Evolutionary conservation across 208 protist genomes (phyloP).

Genomic region (Acanthamoeba royreba): DNA sequence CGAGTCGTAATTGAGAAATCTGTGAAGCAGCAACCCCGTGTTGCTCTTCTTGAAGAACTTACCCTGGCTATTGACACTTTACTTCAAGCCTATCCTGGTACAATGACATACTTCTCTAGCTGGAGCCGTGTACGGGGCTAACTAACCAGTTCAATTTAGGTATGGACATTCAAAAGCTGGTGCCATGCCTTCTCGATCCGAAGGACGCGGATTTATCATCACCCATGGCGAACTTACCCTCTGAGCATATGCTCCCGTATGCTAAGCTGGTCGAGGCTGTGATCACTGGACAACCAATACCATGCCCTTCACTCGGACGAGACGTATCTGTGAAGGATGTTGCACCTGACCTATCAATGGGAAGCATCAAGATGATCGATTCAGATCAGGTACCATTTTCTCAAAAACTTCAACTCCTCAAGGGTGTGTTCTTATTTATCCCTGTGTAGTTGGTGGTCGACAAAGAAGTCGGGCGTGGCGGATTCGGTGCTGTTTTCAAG

Average conservation of each 20-base stretch:
- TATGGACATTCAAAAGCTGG: neutral
- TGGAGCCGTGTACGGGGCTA: too few species aligned
- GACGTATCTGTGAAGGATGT: neutral
- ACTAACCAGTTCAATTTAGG: neutral
- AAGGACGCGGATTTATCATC: neutral
- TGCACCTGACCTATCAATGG: neutral
- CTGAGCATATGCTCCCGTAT: neutral
- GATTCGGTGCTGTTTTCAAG: slow-evolving; percentile 27
- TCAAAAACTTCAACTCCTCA: too few species aligned
- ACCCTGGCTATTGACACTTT: neutral
- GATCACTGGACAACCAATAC: neutral
- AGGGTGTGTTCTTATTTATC: neutral
- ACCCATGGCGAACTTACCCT: neutral
- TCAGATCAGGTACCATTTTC: neutral
- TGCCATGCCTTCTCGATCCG: neutral
- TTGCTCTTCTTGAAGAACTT: neutral
- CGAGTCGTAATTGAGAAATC: neutral
- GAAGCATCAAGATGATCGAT: neutral
- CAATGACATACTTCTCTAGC: too few species aligned
- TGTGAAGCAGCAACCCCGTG: too few species aligned
- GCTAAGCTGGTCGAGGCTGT: neutral
- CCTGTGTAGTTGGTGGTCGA: neutral
- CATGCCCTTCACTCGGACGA: neutral
- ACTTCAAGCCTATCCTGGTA: neutral
- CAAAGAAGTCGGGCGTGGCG: neutral